Base-by-base conservation (phyloP, 2,329 filamentous ascomycete species). In the Colletotrichum sp. region DNA sequence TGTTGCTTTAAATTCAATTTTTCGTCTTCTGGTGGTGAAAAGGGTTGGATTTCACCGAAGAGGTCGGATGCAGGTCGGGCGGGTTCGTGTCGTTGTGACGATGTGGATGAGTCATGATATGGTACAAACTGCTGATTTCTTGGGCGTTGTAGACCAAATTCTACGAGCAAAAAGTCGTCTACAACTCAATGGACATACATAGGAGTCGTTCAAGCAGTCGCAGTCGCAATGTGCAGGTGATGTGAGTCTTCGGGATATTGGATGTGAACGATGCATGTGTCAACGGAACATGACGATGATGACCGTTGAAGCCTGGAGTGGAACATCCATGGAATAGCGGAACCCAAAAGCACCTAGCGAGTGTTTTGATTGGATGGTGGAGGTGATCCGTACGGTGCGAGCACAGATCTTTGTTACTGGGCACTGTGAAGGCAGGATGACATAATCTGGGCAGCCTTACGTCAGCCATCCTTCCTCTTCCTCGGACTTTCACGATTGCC, bases 261-360 rank as follows among this genome's bases (percentile, higher is more conserved):
- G 12, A 24, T 21, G 43, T 3, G 43, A 2, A 52, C 12, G 43
- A 21, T 52, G 43, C 43, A 21, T 52, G n/a, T 52, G 43, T 52
- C n/a, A 21, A 21, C n/a, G n/a, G 6, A 52, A 5, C 43, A 52
- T 21, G 43, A 21, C 43, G 43, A 52, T 52, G 43, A 52, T 52
- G 43, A 52, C n/a, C 43, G 43, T 52, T 52, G 43, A 52, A 52
- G 43, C 43, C 43, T 52, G 43, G 43, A 52, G n/a, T 52, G 43
- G 43, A 21, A 21, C 43, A 52, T 4, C n/a, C 43, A 52, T 21
- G 9, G 43, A 52, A 3, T 7, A 1, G n/a, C 1, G 43, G 43
- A 52, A 0, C 43, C 43, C 6, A 0, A 21, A 21, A 3, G n/a
- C 43, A 21, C 0, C 0, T 4, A 52, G 4, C n/a, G 10, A 52